A percentile compares a stretch with the other conserved stretches of the same genome.
Evolutionary conservation across 163 green algal genomes (phyloP).

Genomic region (Chlamydomonas reinhardtii): DNA sequence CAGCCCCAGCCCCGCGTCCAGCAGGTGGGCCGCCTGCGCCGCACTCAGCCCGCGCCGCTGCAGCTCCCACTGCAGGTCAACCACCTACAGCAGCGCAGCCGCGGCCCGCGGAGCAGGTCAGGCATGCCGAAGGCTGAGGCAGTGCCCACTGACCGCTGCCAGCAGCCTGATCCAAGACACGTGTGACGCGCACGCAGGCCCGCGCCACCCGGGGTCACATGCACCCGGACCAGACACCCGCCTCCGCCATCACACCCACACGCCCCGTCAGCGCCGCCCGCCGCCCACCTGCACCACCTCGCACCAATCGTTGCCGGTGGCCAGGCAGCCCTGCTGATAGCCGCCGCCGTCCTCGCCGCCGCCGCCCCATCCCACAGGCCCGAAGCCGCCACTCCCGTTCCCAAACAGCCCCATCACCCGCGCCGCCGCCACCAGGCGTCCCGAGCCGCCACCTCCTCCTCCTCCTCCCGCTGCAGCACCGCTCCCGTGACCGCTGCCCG

Average conservation of each 20-base stretch:
- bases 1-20: constrained; percentile 53
- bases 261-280: no score
- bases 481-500: neutral
- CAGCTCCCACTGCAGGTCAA: constrained; percentile 59
- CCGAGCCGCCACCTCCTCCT: neutral
- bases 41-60: constrained; percentile 31
- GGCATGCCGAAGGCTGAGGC: no score
- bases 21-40: constrained; percentile 32
- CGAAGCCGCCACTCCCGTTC: constrained; percentile 23
- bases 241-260: neutral
- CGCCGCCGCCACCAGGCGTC: neutral
- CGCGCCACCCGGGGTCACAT: no score
- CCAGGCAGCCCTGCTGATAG: constrained; percentile 37
- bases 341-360: neutral
- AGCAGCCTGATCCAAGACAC: no score
- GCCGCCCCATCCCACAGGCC: neutral
- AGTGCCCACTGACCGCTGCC: no score
- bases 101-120: no score
- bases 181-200: no score
- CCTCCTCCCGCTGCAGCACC: no score
- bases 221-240: neutral
- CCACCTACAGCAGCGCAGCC: constrained; percentile 52
- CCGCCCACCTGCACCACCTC: constrained; percentile 61
- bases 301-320: constrained; percentile 40
- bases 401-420: constrained; percentile 17